Base-by-base conservation (phyloP, 1,284 basidiomycete species). In the Rhizopogon parksii region DNA sequence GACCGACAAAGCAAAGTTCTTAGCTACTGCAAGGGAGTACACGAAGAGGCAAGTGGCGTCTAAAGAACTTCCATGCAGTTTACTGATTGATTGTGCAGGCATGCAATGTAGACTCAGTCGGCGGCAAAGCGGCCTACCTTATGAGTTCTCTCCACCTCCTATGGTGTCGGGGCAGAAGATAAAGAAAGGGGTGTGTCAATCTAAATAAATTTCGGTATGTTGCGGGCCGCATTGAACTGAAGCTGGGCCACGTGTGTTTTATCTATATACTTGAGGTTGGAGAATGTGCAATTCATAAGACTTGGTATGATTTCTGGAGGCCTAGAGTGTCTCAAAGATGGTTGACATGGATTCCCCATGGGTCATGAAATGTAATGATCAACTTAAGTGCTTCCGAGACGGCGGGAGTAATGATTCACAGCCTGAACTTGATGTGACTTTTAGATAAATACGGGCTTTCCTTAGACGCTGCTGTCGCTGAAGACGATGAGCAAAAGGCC, bases 21-120 rank as follows among this genome's bases (percentile, higher is more conserved):
- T 82, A 30, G 72, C 77, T 1, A 85, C 77, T 6, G 88, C 88
- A n/a, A 85, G 76, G 62, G 88, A 91, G 51, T 83, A 80, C 73
- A 88, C 85, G 9, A 89, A 85, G 77, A 89, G 83, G 88, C 88
- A 60, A 63, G 78, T 34, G 6, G 7, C 3, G 36, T 52, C 39
- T 32, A 27, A 59, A n/a, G 27, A 30, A 30, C 21, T 24, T 6
- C 4, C 3, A 6, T 24, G 5, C 21, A 24, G 4, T 25, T 30
- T 53, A 27, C 40, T 46, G 30, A 32, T 30, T 12, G 1, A 9
- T 37, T 5, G 27, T 17, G 14, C 43, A 65, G 64, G 47, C 36
- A 68, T 36, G 64, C 64, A 0, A 64, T 53, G 54, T 68, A 47
- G 42, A 7, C 42, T 34, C 14, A 5, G 54, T 48, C 6, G 34